Conservation (phyloP, 192 early-diverging fungal genomes). For the Gaertneriomyces sp. region DNA sequence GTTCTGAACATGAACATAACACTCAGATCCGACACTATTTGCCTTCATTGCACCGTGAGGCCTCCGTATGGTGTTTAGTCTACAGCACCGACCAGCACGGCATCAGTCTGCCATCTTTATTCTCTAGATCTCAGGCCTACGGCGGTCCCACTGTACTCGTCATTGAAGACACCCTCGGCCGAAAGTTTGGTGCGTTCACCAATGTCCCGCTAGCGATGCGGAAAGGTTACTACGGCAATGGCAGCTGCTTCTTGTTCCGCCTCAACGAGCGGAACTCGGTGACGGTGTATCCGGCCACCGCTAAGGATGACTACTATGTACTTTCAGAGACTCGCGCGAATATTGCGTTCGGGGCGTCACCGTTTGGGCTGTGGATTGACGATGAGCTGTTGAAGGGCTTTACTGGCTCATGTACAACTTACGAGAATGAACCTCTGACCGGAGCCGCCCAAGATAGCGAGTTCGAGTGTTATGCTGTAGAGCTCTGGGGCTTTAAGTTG, state of each 20-base stretch:
- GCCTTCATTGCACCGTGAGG: slow-evolving; percentile 72
- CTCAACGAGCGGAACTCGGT: slow-evolving; percentile 9
- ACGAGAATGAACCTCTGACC: slow-evolving; percentile 43
- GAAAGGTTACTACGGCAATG: slow-evolving; percentile 47
- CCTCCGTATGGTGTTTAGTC: slow-evolving; percentile 69
- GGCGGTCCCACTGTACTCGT: slow-evolving; percentile 32
- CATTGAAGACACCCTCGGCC: slow-evolving; percentile 34
- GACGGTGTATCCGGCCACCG: slow-evolving; percentile 26
- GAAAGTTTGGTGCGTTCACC: slow-evolving; percentile 45
- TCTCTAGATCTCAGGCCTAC: slow-evolving; percentile 23
- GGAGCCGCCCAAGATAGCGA: slow-evolving; percentile 13
- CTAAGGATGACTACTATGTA: slow-evolving; percentile 34
- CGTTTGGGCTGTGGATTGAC: slow-evolving; percentile 52
- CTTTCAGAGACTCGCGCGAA: slow-evolving; percentile 19
- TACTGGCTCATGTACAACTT: slow-evolving; percentile 44
- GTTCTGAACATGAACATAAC: not conserved
- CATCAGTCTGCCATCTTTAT: slow-evolving; percentile 80
- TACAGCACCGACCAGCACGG: slow-evolving; percentile 95
- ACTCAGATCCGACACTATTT: slow-evolving; percentile 63
- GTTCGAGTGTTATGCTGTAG: slow-evolving; percentile 35
- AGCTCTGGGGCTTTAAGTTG: slow-evolving; percentile 46
- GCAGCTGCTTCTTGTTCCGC: slow-evolving; percentile 12
- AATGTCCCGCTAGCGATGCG: slow-evolving; percentile 33
- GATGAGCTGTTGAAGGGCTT: slow-evolving; percentile 47
- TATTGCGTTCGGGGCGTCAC: slow-evolving; percentile 39